Evolutionary conservation across 768 basidiomycete genomes (phyloP).

Genomic region (Panaeolus cyanescens): DNA sequence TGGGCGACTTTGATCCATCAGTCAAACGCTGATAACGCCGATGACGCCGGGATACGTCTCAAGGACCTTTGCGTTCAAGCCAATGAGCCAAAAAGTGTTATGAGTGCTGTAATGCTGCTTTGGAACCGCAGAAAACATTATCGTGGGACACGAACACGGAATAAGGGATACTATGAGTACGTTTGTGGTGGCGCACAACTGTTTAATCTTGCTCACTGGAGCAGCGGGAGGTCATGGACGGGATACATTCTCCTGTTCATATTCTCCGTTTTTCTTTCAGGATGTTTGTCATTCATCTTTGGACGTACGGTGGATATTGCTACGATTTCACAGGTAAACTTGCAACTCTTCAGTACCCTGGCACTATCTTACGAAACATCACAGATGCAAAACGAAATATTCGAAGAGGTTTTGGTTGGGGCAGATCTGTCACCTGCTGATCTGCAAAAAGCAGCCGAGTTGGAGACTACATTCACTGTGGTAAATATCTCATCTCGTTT

Average conservation of each 20-base stretch:
- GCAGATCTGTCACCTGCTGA: constrained; percentile 36
- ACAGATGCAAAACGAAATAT: constrained; percentile 35
- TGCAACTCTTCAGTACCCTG: neutral
- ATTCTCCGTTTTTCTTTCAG: constrained; percentile 27
- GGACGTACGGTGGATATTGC: constrained; percentile 37
- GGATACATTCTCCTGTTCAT: constrained; percentile 38
- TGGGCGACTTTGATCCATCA: constrained; percentile 49
- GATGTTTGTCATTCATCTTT: constrained; percentile 33
- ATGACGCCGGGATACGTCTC: constrained; percentile 33
- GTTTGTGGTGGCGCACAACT: constrained; percentile 11
- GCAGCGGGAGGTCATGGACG: constrained; percentile 38
- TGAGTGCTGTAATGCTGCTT: constrained; percentile 31
- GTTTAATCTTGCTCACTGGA: neutral
- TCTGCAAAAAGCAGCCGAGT: constrained; percentile 27
- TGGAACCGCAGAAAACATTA: constrained; percentile 34
- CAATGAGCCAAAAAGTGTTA: constrained; percentile 28
- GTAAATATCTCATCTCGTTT: constrained; percentile 11
- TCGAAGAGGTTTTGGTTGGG: constrained; percentile 35
- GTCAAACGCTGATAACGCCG: constrained; percentile 25
- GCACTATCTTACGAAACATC: neutral
- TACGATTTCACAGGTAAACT: neutral
- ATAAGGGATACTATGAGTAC: constrained; percentile 37
- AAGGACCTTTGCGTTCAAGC: constrained; percentile 36
- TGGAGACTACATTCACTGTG: constrained; percentile 26
- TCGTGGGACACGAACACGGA: constrained; percentile 30